Base-by-base conservation (phyloP, 106 monocot genomes). In the Posidonia australis region DNA sequence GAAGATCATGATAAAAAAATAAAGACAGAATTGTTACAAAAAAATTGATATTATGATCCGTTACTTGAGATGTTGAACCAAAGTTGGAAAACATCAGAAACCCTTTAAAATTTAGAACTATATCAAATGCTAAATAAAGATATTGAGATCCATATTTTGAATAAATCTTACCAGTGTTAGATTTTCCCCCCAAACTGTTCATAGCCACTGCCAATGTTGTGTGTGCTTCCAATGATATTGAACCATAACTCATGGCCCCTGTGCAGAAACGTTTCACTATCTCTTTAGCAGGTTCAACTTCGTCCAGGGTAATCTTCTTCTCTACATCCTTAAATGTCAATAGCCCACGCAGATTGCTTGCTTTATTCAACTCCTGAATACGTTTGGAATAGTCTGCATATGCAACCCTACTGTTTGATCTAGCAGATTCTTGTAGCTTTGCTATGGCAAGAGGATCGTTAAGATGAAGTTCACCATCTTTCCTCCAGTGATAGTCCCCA, bases 161-260 rank as follows among this genome's bases (percentile, higher is more conserved):
- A 36, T 36, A 36, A 36, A 36, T 17, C 56, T 49, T 78, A 93
- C 92, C 92, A 57, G 92, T 93, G 68, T 93, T 93, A 47, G 92
- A 93, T 79, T 93, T 93, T 60, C 92, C 92, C 60, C 88, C 92
- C 74, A 93, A 59, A 68, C 56, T 83, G 78, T 93, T 93, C 92
- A 93, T 93, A n/a, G 92, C 92, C 32, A 78, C 66, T 45, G 92
- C 92, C 58, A 93, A 77, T 27, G 92, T 81, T 43, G 88, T 81
- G 80, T 93, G 92, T 31, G 92, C 87, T 83, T 93, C 92, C 42
- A 93, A 58, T 11, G 92, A 93, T 74, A 93, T 88, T 57, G 92
- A 93, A 30, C 92, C 92, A 73, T 93, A 93, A 79, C 92, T 93
- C 92, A 93, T 93, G 7, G 92, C 92, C 19, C 92, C 92, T 18